Evolutionary conservation across 768 basidiomycete species (phyloP).

Genomic region (Candolleomyces eurysporus): DNA sequence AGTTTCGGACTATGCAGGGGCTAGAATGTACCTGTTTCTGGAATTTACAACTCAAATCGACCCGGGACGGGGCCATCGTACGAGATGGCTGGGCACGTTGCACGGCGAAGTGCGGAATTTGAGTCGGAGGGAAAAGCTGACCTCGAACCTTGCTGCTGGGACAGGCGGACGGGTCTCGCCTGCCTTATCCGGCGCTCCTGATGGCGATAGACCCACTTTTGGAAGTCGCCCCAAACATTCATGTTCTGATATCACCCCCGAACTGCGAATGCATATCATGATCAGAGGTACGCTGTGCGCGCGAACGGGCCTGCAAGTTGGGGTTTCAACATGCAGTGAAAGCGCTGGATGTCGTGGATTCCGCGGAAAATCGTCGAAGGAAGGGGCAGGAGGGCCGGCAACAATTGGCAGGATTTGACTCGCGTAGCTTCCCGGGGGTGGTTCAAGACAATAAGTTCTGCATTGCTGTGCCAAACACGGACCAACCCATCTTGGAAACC

Average conservation of each 20-base stretch:
- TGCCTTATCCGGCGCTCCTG: background rate
- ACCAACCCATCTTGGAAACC: constrained; percentile 15
- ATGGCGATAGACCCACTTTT: background rate
- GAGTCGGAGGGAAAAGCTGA: background rate
- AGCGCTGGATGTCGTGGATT: background rate
- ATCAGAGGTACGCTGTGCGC: too few relatives aligned
- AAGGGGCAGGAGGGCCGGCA: background rate
- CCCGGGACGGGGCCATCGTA: background rate
- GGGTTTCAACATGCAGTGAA: too few relatives aligned
- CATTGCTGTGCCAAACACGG: constrained; percentile 38
- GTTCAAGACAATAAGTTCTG: constrained; percentile 47
- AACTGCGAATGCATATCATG: background rate
- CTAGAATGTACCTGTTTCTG: too few relatives aligned
- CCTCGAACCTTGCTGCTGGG: background rate
- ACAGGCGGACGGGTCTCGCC: background rate
- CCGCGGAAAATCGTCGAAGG: background rate
- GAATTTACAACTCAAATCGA: too few relatives aligned
- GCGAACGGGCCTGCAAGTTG: too few relatives aligned
- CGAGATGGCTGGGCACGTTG: background rate
- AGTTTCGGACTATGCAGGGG: too few relatives aligned
- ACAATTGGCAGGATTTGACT: background rate
- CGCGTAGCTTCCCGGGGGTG: constrained; percentile 23
- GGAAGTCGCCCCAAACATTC: background rate
- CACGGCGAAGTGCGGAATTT: background rate
- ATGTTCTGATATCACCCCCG: background rate